phyloP scores from a whole-genome alignment of 2,329 filamentous ascomycete species.

The Sporothrix dimorphospora region DNA sequence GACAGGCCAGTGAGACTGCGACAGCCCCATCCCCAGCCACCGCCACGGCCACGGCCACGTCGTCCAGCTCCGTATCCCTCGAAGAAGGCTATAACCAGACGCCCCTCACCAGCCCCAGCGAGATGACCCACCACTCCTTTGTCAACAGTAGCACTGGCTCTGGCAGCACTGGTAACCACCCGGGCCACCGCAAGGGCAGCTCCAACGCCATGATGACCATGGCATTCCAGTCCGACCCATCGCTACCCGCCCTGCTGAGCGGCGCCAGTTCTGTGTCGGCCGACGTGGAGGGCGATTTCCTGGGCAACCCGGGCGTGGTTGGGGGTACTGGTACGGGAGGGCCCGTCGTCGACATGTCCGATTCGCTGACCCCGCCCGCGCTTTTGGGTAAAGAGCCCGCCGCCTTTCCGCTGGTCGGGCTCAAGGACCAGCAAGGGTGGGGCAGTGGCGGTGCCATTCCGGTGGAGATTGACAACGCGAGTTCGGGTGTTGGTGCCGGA shows the following conservation, averaged over 20 bases:
- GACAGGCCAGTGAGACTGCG: constrained; percentile 12
- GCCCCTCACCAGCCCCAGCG: constrained; percentile 59
- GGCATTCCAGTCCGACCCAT: constrained; percentile 65
- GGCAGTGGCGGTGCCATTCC: constrained; percentile 36
- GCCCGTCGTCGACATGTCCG: constrained; percentile 55
- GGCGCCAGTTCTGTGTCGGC: constrained; percentile 67
- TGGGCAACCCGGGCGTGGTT: constrained; percentile 54
- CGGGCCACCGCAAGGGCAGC: constrained; percentile 40
- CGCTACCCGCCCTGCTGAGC: constrained; percentile 64
- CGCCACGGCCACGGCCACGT: constrained; percentile 51
- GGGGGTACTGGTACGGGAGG: constrained; percentile 31
- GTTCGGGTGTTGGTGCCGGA: too few relatives aligned
- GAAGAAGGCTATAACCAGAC: constrained; percentile 48
- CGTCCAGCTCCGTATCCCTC: constrained; percentile 57
- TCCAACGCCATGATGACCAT: constrained; percentile 53
- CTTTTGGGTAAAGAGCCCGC: constrained; percentile 51
- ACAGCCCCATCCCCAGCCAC: constrained; percentile 38
- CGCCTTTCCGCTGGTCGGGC: constrained; percentile 52
- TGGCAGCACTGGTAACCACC: neutral
- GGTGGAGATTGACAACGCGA: constrained; percentile 35
- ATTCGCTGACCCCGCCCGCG: constrained; percentile 59
- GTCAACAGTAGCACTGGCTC: neutral
- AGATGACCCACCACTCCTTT: constrained; percentile 46
- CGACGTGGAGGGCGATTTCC: constrained; percentile 63
- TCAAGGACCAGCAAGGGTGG: constrained; percentile 36